These are phyloP conservation scores for Syncephalastrum monosporum DNA, from an alignment of 371 early-diverging fungal genomes.

Conservation along the genomic window DNA sequence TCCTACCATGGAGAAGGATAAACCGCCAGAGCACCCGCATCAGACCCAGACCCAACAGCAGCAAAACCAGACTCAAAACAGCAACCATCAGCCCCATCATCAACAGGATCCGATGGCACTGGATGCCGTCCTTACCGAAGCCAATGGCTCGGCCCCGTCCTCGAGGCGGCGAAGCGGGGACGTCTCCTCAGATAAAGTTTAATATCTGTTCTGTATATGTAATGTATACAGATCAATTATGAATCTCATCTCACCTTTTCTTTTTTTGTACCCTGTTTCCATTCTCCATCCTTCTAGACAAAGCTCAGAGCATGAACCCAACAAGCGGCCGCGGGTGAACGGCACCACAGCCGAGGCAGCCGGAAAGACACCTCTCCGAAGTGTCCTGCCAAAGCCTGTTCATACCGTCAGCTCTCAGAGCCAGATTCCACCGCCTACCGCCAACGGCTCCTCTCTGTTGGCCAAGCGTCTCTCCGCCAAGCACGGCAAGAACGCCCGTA, in stretches of 20 bases:
- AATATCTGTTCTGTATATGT: not conserved
- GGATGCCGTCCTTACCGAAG: constrained; percentile 20
- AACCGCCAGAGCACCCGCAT: constrained; percentile 5
- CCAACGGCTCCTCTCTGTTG: constrained; percentile 22
- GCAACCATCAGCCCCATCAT: constrained; percentile 1
- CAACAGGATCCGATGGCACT: constrained; percentile 33
- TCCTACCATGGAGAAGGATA: constrained; percentile 8
- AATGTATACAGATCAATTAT: too few relatives aligned
- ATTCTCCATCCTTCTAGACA: too few relatives aligned
- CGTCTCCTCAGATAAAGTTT: not conserved
- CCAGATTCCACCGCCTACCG: constrained; percentile 10
- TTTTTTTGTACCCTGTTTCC: too few relatives aligned
- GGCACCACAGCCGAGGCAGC: constrained; percentile 7
- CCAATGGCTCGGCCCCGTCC: constrained; percentile 23
- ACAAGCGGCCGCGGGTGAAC: constrained; percentile 9
- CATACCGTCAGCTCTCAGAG: constrained; percentile 42
- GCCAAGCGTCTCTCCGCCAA: constrained; percentile 31
- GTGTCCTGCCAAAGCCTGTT: constrained; percentile 31
- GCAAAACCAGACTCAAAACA: constrained; percentile 1
- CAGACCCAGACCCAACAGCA: too few relatives aligned
- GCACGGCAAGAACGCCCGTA: constrained; percentile 50
- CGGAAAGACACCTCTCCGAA: constrained; percentile 5
- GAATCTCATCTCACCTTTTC: too few relatives aligned
- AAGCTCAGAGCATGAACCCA: constrained; percentile 10
- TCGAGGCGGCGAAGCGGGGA: constrained; percentile 29